Base-by-base conservation (phyloP, 2,329 filamentous ascomycete genomes). In the Ophiocordyceps camponoti-rufipedis region DNA sequence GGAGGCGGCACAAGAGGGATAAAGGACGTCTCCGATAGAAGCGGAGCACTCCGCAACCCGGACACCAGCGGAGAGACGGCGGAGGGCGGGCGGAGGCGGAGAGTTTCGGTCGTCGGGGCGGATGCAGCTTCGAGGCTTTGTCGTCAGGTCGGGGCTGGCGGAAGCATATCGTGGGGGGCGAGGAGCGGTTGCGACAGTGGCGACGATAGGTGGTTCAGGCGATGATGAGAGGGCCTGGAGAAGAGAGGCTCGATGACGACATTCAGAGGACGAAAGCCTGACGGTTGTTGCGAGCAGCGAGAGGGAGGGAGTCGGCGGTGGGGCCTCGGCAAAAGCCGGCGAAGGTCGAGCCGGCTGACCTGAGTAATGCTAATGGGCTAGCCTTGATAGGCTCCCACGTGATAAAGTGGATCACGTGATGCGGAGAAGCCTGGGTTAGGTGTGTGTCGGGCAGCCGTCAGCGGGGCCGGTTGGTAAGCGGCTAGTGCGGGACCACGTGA, bases 351-450 rank as follows among this genome's bases (percentile, higher is more conserved):
- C 23, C 42, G 46, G 14, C 33, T 38, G 33, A n/a, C 33, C 16
- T 47, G 47, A 50, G 44, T 56, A 63, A 23, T 23, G 5, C 5
- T 23, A 23, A 64, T 63, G 52, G 56, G 55, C 56, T 57, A 57
- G 57, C 55, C 52, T 44, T 54, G 48, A 63, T 62, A 58, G 58
- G 58, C 50, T 49, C 43, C 13, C 29, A 31, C 29, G 29, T 31
- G 29, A 31, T 23, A 3, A 5, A 23, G 23, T 23, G 3, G 3
- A 23, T 23, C 5, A 23, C 23, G 23, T 23, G 23, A 23, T 23
- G 23, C 23, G 23, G 23, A 23, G 23, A 23, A 23, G 23, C 23
- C 3, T 23, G 23, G 23, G 23, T 23, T 23, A 23, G 23, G 23
- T 23, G 23, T 23, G 23, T n/a, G n/a, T n/a, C n/a, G n/a, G n/a